Conservation (phyloP, 139 green algal species). For the Ostreobium quekettii region DNA sequence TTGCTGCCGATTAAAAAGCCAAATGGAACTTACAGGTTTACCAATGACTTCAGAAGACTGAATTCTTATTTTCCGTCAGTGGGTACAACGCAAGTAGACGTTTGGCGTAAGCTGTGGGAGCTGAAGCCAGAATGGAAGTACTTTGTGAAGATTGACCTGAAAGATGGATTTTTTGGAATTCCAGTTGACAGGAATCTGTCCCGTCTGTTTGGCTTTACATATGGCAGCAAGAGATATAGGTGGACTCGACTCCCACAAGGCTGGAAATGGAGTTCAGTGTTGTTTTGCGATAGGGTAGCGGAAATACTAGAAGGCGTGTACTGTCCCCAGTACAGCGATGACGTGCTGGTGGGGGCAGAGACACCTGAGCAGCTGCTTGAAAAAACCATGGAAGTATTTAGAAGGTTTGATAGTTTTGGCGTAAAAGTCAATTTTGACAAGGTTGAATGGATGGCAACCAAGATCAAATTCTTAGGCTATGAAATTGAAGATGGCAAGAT, state of each 20-base stretch:
- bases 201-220: conserved; percentile 12
- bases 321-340: no score
- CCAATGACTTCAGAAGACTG: conserved; percentile 13
- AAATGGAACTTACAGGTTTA: conserved; percentile 2
- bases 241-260: conserved; percentile 8
- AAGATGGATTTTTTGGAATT: conserved; percentile 16
- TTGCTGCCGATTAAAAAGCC: conserved; percentile 6
- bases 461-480: no score
- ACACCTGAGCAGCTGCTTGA: no score
- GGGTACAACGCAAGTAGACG: conserved; percentile 4
- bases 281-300: conserved; percentile 2
- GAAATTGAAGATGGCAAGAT: no score
- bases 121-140: not conserved
- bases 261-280: not conserved
- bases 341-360: no score
- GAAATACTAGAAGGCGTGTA: no score
- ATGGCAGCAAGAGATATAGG: not conserved
- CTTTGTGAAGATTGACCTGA: conserved; percentile 11
- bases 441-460: no score
- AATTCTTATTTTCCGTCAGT: conserved; percentile 11
- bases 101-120: not conserved
- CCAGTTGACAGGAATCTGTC: not conserved
- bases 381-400: no score
- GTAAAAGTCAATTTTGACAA: no score
- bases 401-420: no score